Evolutionary conservation across 805 yeast genomes (phyloP).

Genomic region (Cyberlindnera xylosilytica): DNA sequence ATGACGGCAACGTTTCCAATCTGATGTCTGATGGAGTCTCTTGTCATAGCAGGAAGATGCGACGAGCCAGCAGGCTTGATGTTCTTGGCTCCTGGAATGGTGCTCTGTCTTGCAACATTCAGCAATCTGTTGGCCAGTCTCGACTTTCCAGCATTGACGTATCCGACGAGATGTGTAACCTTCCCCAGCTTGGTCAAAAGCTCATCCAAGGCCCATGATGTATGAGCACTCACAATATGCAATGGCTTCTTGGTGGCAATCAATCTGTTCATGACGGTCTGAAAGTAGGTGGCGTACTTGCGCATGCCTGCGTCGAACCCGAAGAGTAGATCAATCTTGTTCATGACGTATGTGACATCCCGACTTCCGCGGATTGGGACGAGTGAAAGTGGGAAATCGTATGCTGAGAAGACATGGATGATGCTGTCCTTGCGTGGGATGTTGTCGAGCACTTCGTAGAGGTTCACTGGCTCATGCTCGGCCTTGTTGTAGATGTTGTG

Average conservation of each 20-base stretch:
- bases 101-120: conserved; percentile 21
- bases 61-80: conserved; percentile 34
- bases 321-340: conserved; percentile 43
- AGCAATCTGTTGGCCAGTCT: conserved; percentile 50
- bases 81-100: conserved; percentile 7
- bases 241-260: conserved; percentile 32
- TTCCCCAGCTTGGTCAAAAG: conserved; percentile 36
- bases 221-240: conserved; percentile 46
- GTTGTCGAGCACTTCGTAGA: conserved; percentile 29
- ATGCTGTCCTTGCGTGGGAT: conserved; percentile 45
- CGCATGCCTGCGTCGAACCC: conserved; percentile 28
- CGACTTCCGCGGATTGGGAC: conserved; percentile 22
- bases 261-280: conserved; percentile 31
- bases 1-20: conserved; percentile 31
- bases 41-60: conserved; percentile 69
- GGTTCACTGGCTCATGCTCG: conserved; percentile 32
- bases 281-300: conserved; percentile 33
- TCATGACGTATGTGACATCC: conserved; percentile 32
- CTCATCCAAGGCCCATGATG: conserved; percentile 48
- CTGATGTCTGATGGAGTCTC: conserved; percentile 42
- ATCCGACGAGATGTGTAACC: conserved; percentile 55
- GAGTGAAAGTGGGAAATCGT: conserved; percentile 63
- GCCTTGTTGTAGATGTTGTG: conserved; percentile 37
- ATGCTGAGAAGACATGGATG: conserved; percentile 60
- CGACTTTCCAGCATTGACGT: conserved; percentile 70